Evolutionary conservation across 2,329 filamentous ascomycete species (phyloP), one percentile per base, ranked within the genome.

Genomic region (Aspergillaceae sp.): DNA sequence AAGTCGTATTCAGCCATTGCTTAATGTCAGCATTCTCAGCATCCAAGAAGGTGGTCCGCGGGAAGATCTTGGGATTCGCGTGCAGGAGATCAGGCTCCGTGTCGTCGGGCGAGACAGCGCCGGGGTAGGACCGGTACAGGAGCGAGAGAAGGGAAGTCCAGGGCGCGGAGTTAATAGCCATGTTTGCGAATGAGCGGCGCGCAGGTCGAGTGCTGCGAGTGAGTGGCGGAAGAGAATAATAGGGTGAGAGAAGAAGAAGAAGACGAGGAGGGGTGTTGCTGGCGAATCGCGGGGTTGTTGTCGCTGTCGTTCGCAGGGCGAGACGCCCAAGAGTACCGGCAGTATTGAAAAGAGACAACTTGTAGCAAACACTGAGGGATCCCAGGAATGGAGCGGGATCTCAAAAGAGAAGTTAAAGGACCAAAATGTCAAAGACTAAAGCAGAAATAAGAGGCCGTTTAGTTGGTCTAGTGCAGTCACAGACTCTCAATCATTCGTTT

Each of bases 21-120:
- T 84, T 82, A 66, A 95, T 85, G 72, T 95, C 88, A 11, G 85
- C 79, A 71, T 90, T 83, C 72, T 97, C 90, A 54, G 81, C 78
- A 58, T 83, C 75, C 52, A 80, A 81, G 74, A 92, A 94, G 58
- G 79, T 82, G 63, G 79, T 77, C 52, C 77, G 71, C 53, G 79
- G 74, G 71, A 88, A 81, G 60, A 91, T 86, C 63, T 76, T 79
- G 66, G 75, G 68, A 50, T 71, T 74, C 52, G 72, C 65, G 56
- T 73, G 61, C 52, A 65, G 62, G 37, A 72, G 65, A 45, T 72
- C 68, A 43, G 64, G 61, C 54, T 71, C 68, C 40, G 67, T 69
- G 41, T 64, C 57, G 58, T 67, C 56, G 52, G 63, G 55, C 48
- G 67, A 64, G 51, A 71, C 57, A 43, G 62, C 60, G 44, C 56